Percentiles rank a stretch among this genome's conserved stretches.
phyloP scores from a whole-genome alignment of 768 basidiomycete genomes.

The Auriculariales sp. region DNA sequence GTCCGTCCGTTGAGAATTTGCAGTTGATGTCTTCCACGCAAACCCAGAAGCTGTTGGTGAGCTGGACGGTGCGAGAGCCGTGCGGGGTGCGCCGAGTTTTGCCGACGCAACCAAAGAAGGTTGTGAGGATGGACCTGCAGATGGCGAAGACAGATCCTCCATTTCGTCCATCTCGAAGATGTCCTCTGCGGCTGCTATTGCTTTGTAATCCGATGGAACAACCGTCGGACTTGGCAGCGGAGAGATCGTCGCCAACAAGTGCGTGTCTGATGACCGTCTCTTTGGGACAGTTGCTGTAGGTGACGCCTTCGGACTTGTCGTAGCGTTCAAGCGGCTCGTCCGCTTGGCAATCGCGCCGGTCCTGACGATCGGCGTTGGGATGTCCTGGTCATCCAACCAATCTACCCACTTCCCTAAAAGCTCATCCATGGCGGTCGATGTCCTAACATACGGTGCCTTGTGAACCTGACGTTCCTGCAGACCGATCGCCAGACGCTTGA shows the following conservation, averaged over 20 bases:
- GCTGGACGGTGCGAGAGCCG: too few relatives aligned
- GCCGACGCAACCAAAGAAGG: conserved; percentile 9
- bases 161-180: conserved; percentile 77
- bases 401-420: conserved; percentile 47
- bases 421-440: conserved; percentile 31
- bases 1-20: conserved; percentile 39
- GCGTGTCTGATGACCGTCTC: not conserved
- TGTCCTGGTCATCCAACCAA: conserved; percentile 60
- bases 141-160: conserved; percentile 19
- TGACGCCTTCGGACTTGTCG: conserved; percentile 20
- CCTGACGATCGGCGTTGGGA: conserved; percentile 46
- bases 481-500: conserved; percentile 52
- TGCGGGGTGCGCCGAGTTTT: too few relatives aligned
- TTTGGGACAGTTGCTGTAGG: conserved; percentile 13
- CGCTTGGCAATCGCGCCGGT: too few relatives aligned
- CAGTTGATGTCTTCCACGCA: conserved; percentile 18
- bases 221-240: conserved; percentile 6
- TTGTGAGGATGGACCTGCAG: conserved; percentile 9
- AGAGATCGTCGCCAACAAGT: not conserved
- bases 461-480: conserved; percentile 42
- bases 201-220: conserved; percentile 4
- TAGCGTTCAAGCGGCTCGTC: too few relatives aligned
- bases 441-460: conserved; percentile 54
- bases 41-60: conserved; percentile 8
- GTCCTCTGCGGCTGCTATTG: conserved; percentile 39